Evolutionary conservation across 768 basidiomycete genomes (phyloP), one percentile per base, ranked within the genome.

Genomic region (Auriculariales sp.): DNA sequence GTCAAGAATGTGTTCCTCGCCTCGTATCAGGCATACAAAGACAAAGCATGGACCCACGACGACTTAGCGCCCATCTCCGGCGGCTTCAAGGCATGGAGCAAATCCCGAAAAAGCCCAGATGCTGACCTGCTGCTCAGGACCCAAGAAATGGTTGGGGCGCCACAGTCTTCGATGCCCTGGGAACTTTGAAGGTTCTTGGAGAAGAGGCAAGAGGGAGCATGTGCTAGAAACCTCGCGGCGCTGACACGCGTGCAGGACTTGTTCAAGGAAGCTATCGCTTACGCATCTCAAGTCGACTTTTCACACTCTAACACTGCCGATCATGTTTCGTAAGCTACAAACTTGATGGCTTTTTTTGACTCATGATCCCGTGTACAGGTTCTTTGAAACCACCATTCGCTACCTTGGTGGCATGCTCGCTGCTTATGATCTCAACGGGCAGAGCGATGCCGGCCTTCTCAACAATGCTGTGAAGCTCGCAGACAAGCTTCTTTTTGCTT

Each of bases 121-220:
- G 49, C 68, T 59, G 61, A n/a, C n/a, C n/a, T n/a, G n/a, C n/a
- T n/a, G n/a, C n/a, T n/a, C 55, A 33, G 2, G 70, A 72, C 49
- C 58, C 50, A 28, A 59, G 60, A 25, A 60, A 68, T 52, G 65
- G 63, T 28, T 71, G 66, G 81, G 81, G 81, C 33, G 79, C 81
- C 30, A 68, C 74, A 14, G 76, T 83, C 44, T 71, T 75, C 14
- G 82, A 85, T 57, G 74, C 73, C 0, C 59, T 85, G 66, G 60
- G 60, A 35, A 82, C 82, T 1, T 70, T 83, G 75, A 79, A 44
- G 39, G 27, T 44, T 44, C 22, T 44, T 19, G 39, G 39, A 5
- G 39, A 44, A 24, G 39, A 44, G 5, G 39, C 27, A 24, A 19
- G 17, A 24, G 27, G 12, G 12, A 10, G 27, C 33, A 12, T 15